These are phyloP conservation scores for Iris pallida DNA, from an alignment of 116 monocot species.

Conservation along the genomic window DNA sequence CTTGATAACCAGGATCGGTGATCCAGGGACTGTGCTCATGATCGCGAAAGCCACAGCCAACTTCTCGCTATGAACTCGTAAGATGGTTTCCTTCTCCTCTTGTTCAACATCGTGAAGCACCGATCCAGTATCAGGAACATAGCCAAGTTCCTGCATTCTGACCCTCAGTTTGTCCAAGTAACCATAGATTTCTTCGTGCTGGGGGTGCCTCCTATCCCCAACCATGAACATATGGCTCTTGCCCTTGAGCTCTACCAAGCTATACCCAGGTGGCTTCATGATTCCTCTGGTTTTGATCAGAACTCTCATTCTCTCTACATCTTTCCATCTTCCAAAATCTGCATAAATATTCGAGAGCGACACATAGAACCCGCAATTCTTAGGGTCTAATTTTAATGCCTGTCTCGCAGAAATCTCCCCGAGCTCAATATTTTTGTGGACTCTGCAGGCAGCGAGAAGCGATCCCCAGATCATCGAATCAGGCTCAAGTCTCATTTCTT, in stretches of 20 bases:
- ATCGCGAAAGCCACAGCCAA: conserved; percentile 72
- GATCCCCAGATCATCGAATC: conserved; percentile 77
- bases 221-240: conserved; percentile 62
- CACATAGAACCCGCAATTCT: conserved; percentile 80
- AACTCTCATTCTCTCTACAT: conserved; percentile 59
- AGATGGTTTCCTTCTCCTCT: conserved; percentile 72
- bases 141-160: conserved; percentile 63
- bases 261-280: conserved; percentile 73
- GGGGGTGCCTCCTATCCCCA: conserved; percentile 58
- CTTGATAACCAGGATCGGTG: conserved; percentile 63
- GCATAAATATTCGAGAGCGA: conserved; percentile 85
- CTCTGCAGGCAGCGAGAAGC: conserved; percentile 70
- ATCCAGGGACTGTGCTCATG: conserved; percentile 51
- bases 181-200: conserved; percentile 50
- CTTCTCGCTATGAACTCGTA: conserved; percentile 82
- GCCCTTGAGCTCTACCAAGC: conserved; percentile 72
- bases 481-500: conserved; percentile 57
- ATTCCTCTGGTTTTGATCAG: conserved; percentile 52
- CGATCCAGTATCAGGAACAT: conserved; percentile 70
- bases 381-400: conserved; percentile 69
- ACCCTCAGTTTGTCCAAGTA: conserved; percentile 54
- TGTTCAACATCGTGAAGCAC: conserved; percentile 77
- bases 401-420: conserved; percentile 64
- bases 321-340: conserved; percentile 69
- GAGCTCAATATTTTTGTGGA: conserved; percentile 71